Base-by-base conservation (phyloP, 2,329 filamentous ascomycete genomes). In the Nannizziopsis barbatae region DNA sequence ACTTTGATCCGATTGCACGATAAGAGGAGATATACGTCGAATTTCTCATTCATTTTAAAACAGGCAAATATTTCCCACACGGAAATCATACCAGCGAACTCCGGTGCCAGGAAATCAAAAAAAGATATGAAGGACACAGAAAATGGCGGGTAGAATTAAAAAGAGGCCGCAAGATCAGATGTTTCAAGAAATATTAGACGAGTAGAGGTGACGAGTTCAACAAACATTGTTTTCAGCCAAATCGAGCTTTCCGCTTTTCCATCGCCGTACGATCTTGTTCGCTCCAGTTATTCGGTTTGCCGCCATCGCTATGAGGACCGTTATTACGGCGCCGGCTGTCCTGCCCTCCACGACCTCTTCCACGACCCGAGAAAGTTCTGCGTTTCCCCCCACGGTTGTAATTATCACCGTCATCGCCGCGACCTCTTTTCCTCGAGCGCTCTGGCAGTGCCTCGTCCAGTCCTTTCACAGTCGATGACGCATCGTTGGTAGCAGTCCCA, bases 191-290 rank as follows among this genome's bases (percentile, higher is more conserved):
- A 27, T 27, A 27, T 27, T 27, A 27, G 7, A 27, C 22, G 22
- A 27, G 22, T 27, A 27, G 22, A 27, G 22, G 3, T 27, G 22
- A 7, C 22, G 22, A 27, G 22, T 27, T 27, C 22, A 27, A 7
- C 4, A 27, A 27, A 27, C 22, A 27, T 27, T 27, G 22, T 27
- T 27, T 30, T 32, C 22, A 43, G 12, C 46, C 62, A 55, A 74
- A 74, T 45, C 69, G 65, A 61, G 70, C 69, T 62, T 70, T 73
- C 56, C 71, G 65, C 47, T 68, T 69, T 51, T 74, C 71, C 55
- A 71, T 59, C 4, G 69, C 70, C 45, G 56, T 48, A 44, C 54
- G 54, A 56, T 73, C 71, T 54, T 69, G 65, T 33, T 72, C 68
- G 49, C 61, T 68, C 52, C 37, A 35, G 18, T 15, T 33, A 22